Conservation (phyloP, 345 rosid species). For the Reutealis trisperma region DNA sequence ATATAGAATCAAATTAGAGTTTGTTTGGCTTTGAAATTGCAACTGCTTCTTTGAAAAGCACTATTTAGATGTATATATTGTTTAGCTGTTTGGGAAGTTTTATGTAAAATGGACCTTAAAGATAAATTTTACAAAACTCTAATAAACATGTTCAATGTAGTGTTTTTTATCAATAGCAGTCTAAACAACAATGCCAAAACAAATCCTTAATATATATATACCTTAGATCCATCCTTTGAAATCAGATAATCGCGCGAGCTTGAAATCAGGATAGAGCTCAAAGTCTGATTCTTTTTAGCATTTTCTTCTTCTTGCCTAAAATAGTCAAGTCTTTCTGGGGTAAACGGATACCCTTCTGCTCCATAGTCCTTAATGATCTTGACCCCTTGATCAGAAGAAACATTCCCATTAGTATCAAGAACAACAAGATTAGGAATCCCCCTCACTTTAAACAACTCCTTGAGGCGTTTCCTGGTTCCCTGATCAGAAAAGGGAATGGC, state of each 20-base stretch:
- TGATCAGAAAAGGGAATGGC: slow-evolving; percentile 39
- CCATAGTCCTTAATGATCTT: slow-evolving; percentile 29
- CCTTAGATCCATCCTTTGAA: slow-evolving; percentile 33
- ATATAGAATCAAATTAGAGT: neutral
- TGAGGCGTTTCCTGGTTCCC: slow-evolving; percentile 16
- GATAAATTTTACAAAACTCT: too few species aligned
- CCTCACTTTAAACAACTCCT: slow-evolving; percentile 34
- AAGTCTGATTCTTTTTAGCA: slow-evolving; percentile 37
- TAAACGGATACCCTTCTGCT: slow-evolving; percentile 36
- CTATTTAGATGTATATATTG: too few species aligned
- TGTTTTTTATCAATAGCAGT: too few species aligned
- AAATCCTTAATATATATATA: slow-evolving; percentile 13
- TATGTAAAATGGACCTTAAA: too few species aligned
- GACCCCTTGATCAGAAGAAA: slow-evolving; percentile 19
- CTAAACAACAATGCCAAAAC: too few species aligned
- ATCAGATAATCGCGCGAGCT: slow-evolving; percentile 31
- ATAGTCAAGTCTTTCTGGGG: slow-evolving; percentile 17
- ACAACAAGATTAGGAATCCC: slow-evolving; percentile 33
- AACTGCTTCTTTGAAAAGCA: too few species aligned
- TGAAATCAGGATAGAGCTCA: slow-evolving; percentile 32
- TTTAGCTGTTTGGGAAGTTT: too few species aligned
- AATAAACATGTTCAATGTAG: too few species aligned
- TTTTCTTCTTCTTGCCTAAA: slow-evolving; percentile 31
- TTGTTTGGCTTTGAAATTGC: too few species aligned
- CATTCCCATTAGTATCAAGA: slow-evolving; percentile 25